These are phyloP conservation scores for Pleurotus sapidus DNA, from an alignment of 768 basidiomycete species.

Conservation along the genomic window DNA sequence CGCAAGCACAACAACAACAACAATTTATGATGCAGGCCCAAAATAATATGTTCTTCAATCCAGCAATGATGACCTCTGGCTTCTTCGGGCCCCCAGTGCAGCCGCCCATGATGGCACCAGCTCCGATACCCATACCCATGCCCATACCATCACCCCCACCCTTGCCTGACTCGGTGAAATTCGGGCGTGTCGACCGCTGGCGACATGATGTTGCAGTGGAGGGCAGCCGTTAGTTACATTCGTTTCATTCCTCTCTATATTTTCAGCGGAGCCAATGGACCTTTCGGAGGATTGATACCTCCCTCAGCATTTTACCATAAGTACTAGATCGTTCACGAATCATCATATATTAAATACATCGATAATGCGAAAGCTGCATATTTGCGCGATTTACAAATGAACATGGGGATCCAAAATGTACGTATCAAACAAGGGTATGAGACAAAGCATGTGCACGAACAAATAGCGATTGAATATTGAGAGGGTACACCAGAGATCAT, in stretches of 20 bases:
- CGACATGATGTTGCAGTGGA: slow-evolving; percentile 75
- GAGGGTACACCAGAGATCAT: slow-evolving; percentile 19
- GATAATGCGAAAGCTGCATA: slow-evolving; percentile 9
- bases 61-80: slow-evolving; percentile 67
- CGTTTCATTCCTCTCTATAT: background rate
- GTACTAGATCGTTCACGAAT: background rate
- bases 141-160: slow-evolving; percentile 62
- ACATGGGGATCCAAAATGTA: slow-evolving; percentile 2
- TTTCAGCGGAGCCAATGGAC: background rate
- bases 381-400: slow-evolving; percentile 3
- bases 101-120: slow-evolving; percentile 41
- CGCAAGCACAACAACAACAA: slow-evolving; percentile 49
- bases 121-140: slow-evolving; percentile 47
- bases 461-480: slow-evolving; percentile 3
- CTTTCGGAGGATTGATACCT: background rate
- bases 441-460: background rate
- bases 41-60: slow-evolving; percentile 71
- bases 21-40: slow-evolving; percentile 78
- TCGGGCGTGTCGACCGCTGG: slow-evolving; percentile 76
- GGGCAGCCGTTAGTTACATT: slow-evolving; percentile 31
- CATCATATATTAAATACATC: slow-evolving; percentile 7
- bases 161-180: slow-evolving; percentile 62
- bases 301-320: background rate
- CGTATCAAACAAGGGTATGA: slow-evolving; percentile 1
- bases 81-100: slow-evolving; percentile 56